These are phyloP conservation scores for Neurospora sublineolata DNA, from an alignment of 495 filamentous ascomycete species.

Conservation along the genomic window DNA sequence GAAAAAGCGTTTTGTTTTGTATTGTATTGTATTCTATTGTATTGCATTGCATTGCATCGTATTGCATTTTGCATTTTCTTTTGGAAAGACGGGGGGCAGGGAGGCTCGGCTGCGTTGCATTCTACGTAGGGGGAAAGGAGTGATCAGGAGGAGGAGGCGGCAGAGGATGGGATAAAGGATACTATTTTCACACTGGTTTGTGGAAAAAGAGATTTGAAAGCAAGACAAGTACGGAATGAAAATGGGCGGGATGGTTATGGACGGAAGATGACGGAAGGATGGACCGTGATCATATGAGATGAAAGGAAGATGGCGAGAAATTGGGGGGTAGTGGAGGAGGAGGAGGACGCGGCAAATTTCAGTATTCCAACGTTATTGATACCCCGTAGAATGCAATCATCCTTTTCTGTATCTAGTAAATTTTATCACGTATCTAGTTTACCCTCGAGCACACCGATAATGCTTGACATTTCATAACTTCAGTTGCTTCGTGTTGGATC, in stretches of 20 bases:
- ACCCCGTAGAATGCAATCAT: not conserved
- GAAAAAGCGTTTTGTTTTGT: not conserved
- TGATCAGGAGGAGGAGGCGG: not conserved
- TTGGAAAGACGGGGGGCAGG: not conserved
- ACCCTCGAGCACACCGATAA: not conserved
- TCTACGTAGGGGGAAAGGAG: not conserved
- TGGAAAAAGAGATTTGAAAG: not conserved
- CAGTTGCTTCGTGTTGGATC: not conserved
- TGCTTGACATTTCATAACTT: not conserved
- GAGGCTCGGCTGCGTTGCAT: not conserved
- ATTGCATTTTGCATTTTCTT: not conserved
- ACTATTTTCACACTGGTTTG: not conserved
- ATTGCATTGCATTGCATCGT: not conserved
- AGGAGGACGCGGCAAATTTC: not conserved
- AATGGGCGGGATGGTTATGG: not conserved
- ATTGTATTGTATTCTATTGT: not conserved
- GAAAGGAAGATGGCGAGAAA: not conserved
- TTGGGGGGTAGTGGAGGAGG: not conserved
- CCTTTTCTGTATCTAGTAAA: not conserved
- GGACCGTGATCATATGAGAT: not conserved
- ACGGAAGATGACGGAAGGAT: not conserved
- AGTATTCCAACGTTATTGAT: not conserved
- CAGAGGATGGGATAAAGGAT: not conserved
- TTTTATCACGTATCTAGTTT: not conserved
- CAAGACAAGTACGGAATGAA: not conserved